These are phyloP conservation scores for Salix koriyanagi DNA, from an alignment of 345 rosid species.

Conservation along the genomic window DNA sequence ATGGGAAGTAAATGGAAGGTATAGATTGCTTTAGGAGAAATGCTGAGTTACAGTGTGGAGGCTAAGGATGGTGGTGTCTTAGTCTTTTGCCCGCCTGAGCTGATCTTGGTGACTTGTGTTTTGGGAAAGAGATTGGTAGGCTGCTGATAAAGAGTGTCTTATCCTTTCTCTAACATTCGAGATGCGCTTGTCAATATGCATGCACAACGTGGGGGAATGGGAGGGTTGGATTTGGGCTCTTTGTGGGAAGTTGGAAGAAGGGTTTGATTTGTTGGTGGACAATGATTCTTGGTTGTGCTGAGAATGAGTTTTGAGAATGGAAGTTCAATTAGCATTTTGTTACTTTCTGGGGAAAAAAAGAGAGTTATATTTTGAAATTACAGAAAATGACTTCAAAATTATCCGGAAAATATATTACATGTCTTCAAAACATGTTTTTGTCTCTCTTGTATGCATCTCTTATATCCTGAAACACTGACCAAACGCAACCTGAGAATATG, in stretches of 20 bases:
- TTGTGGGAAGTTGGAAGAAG: conserved; percentile 3
- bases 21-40: conserved; percentile 21
- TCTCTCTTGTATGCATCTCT: no score
- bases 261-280: conserved; percentile 24
- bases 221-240: conserved; percentile 8
- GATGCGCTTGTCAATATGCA: conserved; percentile 27
- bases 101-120: no score
- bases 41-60: conserved; percentile 18
- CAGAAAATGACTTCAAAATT: no score
- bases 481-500: not conserved
- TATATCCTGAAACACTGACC: no score
- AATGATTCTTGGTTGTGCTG: conserved; percentile 4
- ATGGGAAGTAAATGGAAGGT: conserved; percentile 20
- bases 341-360: no score
- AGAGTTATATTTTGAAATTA: no score
- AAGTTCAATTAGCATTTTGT: no score
- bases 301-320: conserved; percentile 3
- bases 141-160: conserved; percentile 5
- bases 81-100: conserved; percentile 26
- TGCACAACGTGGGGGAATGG: conserved; percentile 23
- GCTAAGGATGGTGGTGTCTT: conserved; percentile 20
- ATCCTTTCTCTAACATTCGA: conserved; percentile 10
- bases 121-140: no score
- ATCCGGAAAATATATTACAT: no score
- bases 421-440: no score